phyloP scores from a whole-genome alignment of 2,329 filamentous ascomycete species.

The Neofusicoccum sp. region DNA sequence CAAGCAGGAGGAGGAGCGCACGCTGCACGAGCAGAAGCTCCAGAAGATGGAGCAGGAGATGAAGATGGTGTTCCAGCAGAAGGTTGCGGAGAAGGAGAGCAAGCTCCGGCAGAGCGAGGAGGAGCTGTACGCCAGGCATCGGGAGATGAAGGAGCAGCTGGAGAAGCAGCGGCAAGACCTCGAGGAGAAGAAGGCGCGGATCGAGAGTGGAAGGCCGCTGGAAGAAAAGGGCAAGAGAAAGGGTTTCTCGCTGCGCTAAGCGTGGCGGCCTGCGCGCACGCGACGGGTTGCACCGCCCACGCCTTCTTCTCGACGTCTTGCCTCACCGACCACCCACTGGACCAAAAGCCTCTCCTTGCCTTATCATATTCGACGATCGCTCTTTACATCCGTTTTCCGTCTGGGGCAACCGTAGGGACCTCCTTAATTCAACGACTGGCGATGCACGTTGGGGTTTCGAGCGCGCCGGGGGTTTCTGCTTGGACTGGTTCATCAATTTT shows the following conservation, averaged over 20 bases:
- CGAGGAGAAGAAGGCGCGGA: constrained; percentile 95
- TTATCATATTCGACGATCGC: constrained; percentile 34
- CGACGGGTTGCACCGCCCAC: background rate
- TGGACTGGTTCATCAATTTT: constrained; percentile 21
- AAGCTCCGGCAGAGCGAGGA: constrained; percentile 99
- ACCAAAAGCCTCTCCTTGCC: constrained; percentile 35
- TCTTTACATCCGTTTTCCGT: constrained; percentile 41
- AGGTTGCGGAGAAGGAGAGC: constrained; percentile 99
- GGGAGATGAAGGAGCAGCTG: constrained; percentile 99
- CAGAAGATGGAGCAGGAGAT: constrained; percentile 99
- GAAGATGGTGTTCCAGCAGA: constrained; percentile 99
- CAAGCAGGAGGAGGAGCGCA: constrained; percentile 99
- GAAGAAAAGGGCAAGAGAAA: constrained; percentile 99
- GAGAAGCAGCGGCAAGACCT: constrained; percentile 92
- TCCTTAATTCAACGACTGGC: constrained; percentile 39
- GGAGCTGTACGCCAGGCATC: constrained; percentile 95
- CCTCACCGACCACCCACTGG: constrained; percentile 25
- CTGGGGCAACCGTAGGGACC: constrained; percentile 36
- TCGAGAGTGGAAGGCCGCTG: constrained; percentile 93
- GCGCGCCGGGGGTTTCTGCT: constrained; percentile 23
- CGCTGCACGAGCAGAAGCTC: constrained; percentile 98
- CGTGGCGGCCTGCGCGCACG: background rate
- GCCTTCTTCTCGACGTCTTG: constrained; percentile 29
- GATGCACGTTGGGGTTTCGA: constrained; percentile 30
- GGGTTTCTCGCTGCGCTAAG: constrained; percentile 96